Evolutionary conservation across 2,329 filamentous ascomycete genomes (phyloP), one percentile per base, ranked within the genome.

Genomic region (Colletotrichum sp.): DNA sequence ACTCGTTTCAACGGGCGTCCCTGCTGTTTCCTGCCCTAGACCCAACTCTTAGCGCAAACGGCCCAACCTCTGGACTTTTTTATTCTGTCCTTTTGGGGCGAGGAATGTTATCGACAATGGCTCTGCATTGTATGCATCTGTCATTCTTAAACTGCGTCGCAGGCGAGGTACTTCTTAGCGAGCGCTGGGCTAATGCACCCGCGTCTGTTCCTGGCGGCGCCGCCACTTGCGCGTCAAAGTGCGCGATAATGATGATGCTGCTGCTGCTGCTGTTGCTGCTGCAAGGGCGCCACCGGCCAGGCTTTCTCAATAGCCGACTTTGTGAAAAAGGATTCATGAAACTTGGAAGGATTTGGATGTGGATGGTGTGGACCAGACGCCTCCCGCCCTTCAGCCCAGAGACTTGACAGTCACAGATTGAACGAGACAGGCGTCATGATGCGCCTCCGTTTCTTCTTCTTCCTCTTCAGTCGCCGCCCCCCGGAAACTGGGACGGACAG

Each of bases 1-100:
- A 59, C 30, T 26, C 44, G 63, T 68, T 71, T 66, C 49, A 66
- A 75, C 72, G 67, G 72, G 49, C 72, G 72, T 34, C 72, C 59
- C 72, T 74, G 67, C 32, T 66, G 30, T 32, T 59, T 74, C 57
- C 55, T 52, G 55, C 10, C 57, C 65, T 64, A 72, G 57, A 15
- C 39, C 18, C 63, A 62, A 32, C n/a, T 13, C 18, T 63, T 73
- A 76, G 69, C 73, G 63, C 69, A 44, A 71, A 75, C 34, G 9
- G 13, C 36, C 72, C 69, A 72, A 28, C 63, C 62, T 62, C 72
- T 57, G 55, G 28, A 71, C 65, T 72, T 72, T 74, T 66, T 28
- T 8, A 5, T n/a, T 4, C 18, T 34, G 59, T 10, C 18, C 18
- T 32, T 28, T 28, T 3, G 2, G 44, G n/a, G 44, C n/a, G 44